Base-by-base conservation (phyloP, 805 yeast species). In the Suhomyces sp. region DNA sequence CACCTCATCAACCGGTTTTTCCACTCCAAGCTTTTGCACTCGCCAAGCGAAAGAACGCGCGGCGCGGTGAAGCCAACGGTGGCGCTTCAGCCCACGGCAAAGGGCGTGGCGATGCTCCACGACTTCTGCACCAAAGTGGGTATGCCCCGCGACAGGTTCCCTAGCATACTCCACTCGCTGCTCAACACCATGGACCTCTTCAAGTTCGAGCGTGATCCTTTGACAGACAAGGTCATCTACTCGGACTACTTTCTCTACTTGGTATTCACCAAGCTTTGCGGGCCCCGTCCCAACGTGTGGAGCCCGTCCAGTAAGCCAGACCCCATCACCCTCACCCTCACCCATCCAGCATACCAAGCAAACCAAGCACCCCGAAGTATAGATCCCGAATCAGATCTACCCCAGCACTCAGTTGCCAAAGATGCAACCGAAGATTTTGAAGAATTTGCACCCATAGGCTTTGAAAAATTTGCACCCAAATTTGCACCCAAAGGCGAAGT, bases 61-160 rank as follows among this genome's bases (percentile, higher is more conserved):
- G 57, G 64, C 12, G 70, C 65, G 42, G 76, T 85, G 5, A 78
- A 78, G 48, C 69, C 62, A 0, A 72, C 69, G 4, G 71, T 75
- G 0, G 54, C 73, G 2, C 63, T 90, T 27, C 97, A 93, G 64
- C 96, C 97, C 4, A 90, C 97, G 0, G 91, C 97, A 0, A 93
- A 93, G 63, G 98, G 97, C 1, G 83, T 90, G 6, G 85, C 90
- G 0, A 62, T 90, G 0, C 67, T 92, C 2, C 83, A 82, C 48
- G 72, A 76, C 15, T 90, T 85, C 64, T 83, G 87, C 55, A 72
- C 75, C 48, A 79, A 73, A 42, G 67, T 78, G 46, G 96, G 91
- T 0, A 66, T 84, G 47, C 74, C 70, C 45, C 67, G 67, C 13
- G 54, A 60, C 1, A 52, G 58, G 0, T 60, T 71, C 24, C 85